A percentile compares a stretch with the other conserved stretches of the same genome.
Conservation (phyloP, 1,284 basidiomycete genomes). For the Heliocybe sulcata region DNA sequence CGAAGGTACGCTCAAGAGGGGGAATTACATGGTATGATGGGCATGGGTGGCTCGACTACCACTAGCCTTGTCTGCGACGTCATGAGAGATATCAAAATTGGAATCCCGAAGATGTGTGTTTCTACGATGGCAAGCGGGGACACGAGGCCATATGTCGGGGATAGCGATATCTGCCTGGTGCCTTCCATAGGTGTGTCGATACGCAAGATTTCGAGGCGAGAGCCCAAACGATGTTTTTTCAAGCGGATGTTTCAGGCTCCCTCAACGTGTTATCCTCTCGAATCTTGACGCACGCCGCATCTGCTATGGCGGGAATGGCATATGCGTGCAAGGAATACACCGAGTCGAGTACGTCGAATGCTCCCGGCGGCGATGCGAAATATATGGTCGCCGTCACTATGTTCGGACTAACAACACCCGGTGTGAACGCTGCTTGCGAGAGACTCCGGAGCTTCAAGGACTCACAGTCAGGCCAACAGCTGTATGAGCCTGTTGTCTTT, state of each 20-base stretch:
- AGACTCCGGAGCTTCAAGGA: background rate
- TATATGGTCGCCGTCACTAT: background rate
- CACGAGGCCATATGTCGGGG: background rate
- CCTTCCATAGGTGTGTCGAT: slow-evolving; percentile 1
- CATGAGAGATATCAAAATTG: background rate
- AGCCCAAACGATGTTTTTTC: background rate
- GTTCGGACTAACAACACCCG: slow-evolving; percentile 2
- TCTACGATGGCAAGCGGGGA: slow-evolving; percentile 1
- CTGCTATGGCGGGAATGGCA: slow-evolving; percentile 4
- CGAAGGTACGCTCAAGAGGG: background rate
- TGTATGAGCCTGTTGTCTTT: slow-evolving; percentile 3
- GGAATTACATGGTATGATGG: background rate
- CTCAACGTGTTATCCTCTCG: background rate
- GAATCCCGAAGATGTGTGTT: background rate
- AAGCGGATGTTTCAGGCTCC: background rate
- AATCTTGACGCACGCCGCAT: background rate
- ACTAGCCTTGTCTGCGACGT: background rate
- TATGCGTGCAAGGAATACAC: background rate
- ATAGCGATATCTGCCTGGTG: slow-evolving; percentile 2
- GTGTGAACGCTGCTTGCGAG: slow-evolving; percentile 1
- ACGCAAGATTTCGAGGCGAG: too few relatives aligned
- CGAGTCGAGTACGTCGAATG: background rate
- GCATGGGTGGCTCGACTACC: background rate
- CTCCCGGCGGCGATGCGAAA: background rate
- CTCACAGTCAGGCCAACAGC: background rate